Base-by-base conservation (phyloP, 2,329 filamentous ascomycete species). In the Exophiala sp. region DNA sequence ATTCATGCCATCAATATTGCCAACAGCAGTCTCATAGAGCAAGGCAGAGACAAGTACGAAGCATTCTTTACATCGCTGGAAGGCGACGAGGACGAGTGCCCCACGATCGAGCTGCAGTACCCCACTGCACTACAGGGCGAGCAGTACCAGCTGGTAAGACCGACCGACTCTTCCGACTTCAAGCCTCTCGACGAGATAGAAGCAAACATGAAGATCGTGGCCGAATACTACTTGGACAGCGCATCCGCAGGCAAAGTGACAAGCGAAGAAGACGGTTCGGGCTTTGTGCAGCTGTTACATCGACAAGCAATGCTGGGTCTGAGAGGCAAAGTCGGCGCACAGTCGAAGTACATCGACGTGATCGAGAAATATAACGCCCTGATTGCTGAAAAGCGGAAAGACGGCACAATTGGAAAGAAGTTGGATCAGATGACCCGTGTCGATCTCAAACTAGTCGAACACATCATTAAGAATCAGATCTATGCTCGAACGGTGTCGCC, bases 401-500 rank as follows among this genome's bases (percentile, higher is more conserved):
- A 87, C 64, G 89, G 89, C 38, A 83, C 82, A 8, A 83, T 97
- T 57, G 80, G 84, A 16, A 83, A 80, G 62, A 87, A 88, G 62
- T 78, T 97, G 43, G 82, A 88, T 61, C 73, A 75, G 44, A 83
- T 83, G 67, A 85, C 87, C 64, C 78, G 81, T 43, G 75, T 96
- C 14, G 84, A 88, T 5, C 78, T 88, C 40, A 82, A 83, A 41
- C 81, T 91, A 45, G 85, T 91, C 43, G 84, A 88, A 62, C 86
- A 90, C 62, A 92, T 96, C 63, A 80, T 95, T 39, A 85, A 82
- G 50, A 56, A 58, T 38, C 91, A 99, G 69, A 87, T 90, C 18
- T 97, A 96, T 72, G 85, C 91, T 65, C 89, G 94, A 47, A 95
- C 90, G 4, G 94, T 99, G 6, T 94, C 91, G 1, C 91, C 90